phyloP scores from a whole-genome alignment of 371 early-diverging fungal genomes.

The Mortierella polycephala region DNA sequence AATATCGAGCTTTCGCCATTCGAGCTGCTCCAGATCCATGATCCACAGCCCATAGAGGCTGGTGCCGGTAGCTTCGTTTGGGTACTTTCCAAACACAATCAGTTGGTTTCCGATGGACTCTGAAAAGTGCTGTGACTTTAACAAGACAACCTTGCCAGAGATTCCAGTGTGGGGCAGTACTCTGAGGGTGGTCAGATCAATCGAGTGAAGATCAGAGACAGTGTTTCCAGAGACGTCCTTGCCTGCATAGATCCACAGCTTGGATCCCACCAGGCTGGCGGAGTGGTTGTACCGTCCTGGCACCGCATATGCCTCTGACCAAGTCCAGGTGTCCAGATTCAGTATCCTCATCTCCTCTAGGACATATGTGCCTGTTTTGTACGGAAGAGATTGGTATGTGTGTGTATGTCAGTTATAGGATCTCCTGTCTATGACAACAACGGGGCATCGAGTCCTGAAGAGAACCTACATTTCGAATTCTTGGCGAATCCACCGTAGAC shows the following conservation, averaged over 20 bases:
- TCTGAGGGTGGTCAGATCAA: constrained; percentile 60
- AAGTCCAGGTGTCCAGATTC: constrained; percentile 67
- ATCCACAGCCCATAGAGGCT: constrained; percentile 72
- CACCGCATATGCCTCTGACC: constrained; percentile 62
- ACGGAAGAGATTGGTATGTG: background rate
- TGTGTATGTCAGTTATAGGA: too few species aligned
- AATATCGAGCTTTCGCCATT: constrained; percentile 70
- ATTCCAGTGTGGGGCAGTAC: constrained; percentile 52
- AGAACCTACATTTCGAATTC: constrained; percentile 64
- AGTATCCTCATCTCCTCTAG: constrained; percentile 67
- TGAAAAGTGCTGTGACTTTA: constrained; percentile 75
- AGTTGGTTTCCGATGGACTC: constrained; percentile 71
- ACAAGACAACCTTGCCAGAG: constrained; percentile 63
- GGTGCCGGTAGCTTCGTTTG: constrained; percentile 46
- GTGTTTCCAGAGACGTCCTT: constrained; percentile 71
- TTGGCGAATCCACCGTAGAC: constrained; percentile 76
- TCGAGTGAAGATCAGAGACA: constrained; percentile 66
- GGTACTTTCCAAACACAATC: constrained; percentile 68
- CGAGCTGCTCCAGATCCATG: constrained; percentile 69
- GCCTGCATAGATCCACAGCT: constrained; percentile 70
- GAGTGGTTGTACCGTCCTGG: constrained; percentile 74
- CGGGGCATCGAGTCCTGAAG: too few species aligned
- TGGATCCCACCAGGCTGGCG: constrained; percentile 63
- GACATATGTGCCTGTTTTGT: constrained; percentile 63
- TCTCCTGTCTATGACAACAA: too few species aligned